phyloP scores from a whole-genome alignment of 2,329 filamentous ascomycete species.

The Botrytis hyacinthi region DNA sequence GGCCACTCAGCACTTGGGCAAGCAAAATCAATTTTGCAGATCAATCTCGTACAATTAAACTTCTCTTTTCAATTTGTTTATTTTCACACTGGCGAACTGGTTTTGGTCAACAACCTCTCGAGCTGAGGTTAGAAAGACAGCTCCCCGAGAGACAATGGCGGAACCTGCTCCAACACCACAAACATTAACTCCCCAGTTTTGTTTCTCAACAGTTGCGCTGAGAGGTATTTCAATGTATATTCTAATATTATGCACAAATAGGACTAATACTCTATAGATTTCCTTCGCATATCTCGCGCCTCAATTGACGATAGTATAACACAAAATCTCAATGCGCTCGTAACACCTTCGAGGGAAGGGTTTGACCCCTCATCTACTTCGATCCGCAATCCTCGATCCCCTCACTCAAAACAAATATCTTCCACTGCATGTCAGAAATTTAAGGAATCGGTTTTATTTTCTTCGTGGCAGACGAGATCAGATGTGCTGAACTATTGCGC shows the following conservation, averaged over 20 bases:
- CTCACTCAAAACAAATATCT: conserved; percentile 54
- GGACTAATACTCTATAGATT: conserved; percentile 58
- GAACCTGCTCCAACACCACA: conserved; percentile 42
- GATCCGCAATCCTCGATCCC: conserved; percentile 53
- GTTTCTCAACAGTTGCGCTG: conserved; percentile 68
- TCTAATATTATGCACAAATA: background rate
- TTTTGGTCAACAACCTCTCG: conserved; percentile 37
- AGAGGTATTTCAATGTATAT: conserved; percentile 51
- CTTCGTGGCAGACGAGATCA: conserved; percentile 79
- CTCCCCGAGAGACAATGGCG: conserved; percentile 32
- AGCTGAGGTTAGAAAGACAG: conserved; percentile 28
- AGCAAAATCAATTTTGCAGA: background rate
- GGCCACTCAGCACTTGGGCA: conserved; percentile 10
- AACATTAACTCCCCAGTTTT: conserved; percentile 69
- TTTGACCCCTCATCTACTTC: conserved; percentile 82
- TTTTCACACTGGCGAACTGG: conserved; percentile 35
- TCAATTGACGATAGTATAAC: conserved; percentile 91
- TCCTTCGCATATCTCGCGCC: conserved; percentile 79
- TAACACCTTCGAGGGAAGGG: conserved; percentile 66
- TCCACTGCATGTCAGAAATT: conserved; percentile 65
- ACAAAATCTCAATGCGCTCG: conserved; percentile 86
- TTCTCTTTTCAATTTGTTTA: background rate
- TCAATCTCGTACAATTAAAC: background rate
- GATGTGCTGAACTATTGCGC: conserved; percentile 89
- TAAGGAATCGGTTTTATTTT: conserved; percentile 76